Conservation (phyloP, 2,329 filamentous ascomycete genomes). For the Ciborinia camelliae region DNA sequence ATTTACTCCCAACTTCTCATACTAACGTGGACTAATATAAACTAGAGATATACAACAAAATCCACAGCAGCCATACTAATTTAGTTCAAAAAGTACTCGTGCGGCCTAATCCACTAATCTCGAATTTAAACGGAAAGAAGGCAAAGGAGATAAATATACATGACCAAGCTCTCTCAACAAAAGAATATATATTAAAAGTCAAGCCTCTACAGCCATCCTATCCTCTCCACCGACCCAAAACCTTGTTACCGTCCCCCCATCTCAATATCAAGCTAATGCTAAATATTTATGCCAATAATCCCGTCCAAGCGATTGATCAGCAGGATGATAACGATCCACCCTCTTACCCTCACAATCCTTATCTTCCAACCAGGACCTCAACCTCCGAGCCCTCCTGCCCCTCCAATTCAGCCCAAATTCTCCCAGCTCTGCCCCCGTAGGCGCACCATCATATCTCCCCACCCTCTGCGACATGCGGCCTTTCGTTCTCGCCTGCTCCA, state of each 20-base stretch:
- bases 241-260: background rate
- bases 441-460: background rate
- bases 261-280: too few species aligned
- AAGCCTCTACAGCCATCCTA: background rate
- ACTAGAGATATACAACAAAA: background rate
- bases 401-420: background rate
- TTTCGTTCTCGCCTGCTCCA: background rate
- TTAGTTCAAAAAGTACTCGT: too few species aligned
- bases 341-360: background rate
- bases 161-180: background rate
- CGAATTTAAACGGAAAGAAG: background rate
- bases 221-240: too few species aligned
- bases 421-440: background rate
- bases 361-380: conserved; percentile 14
- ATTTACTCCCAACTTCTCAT: background rate
- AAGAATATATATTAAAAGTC: too few species aligned
- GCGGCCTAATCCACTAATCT: too few species aligned
- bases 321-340: background rate
- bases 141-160: background rate
- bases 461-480: background rate
- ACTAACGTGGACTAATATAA: background rate
- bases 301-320: background rate
- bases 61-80: background rate
- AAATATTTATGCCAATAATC: background rate
- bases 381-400: background rate